phyloP scores from a whole-genome alignment of 1,284 basidiomycete species.

The Cryptococcus floricola region DNA sequence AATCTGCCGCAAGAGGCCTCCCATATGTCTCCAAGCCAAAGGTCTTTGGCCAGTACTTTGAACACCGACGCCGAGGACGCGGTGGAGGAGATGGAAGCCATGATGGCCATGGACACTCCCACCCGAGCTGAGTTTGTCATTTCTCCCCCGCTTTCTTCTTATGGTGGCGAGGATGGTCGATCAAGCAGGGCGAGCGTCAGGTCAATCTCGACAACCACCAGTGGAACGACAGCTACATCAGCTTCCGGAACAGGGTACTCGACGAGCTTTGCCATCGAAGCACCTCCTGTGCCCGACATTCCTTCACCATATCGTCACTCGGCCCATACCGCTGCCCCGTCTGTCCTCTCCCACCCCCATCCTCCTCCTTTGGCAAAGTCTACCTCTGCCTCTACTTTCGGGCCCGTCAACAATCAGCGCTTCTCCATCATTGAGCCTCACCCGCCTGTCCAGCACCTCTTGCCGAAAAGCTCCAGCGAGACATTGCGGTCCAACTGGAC shows the following conservation, averaged over 20 bases:
- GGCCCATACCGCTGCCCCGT: not conserved
- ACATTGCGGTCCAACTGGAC: conserved; percentile 13
- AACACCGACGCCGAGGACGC: conserved; percentile 12
- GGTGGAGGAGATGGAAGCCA: conserved; percentile 37
- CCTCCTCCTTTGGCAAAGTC: conserved; percentile 15
- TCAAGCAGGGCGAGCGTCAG: conserved; percentile 8
- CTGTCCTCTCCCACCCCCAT: conserved; percentile 10
- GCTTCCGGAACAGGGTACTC: not conserved
- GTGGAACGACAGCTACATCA: not conserved
- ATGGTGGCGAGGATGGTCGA: conserved; percentile 4
- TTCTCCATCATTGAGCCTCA: conserved; percentile 9
- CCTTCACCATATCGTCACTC: conserved; percentile 4
- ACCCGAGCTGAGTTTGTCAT: conserved; percentile 34
- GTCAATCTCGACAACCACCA: conserved; percentile 6
- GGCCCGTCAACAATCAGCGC: not conserved
- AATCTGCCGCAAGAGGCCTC: not conserved
- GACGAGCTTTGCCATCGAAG: not conserved
- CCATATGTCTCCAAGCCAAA: not conserved
- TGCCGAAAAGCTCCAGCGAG: conserved; percentile 18
- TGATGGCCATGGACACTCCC: conserved; percentile 39
- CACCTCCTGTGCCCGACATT: conserved; percentile 10
- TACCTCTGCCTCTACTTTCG: conserved; percentile 1
- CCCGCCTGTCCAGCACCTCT: conserved; percentile 11
- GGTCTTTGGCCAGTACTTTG: not conserved
- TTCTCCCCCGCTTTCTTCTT: conserved; percentile 23